Percentiles rank a stretch among this genome's conserved stretches.
phyloP scores from a whole-genome alignment of 306 rosid genomes.

The Vigna trinervia region DNA sequence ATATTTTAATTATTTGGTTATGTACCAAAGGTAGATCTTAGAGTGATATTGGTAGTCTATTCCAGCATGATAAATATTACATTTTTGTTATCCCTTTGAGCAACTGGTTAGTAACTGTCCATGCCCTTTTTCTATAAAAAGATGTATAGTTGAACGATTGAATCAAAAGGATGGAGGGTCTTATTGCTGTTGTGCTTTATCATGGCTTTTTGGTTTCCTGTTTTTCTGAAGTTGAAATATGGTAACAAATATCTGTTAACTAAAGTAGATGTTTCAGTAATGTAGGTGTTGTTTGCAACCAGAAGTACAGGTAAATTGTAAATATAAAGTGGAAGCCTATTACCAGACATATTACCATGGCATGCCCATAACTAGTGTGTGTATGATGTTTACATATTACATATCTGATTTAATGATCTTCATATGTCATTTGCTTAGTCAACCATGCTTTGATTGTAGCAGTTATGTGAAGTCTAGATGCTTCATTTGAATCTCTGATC shows the following conservation, averaged over 20 bases:
- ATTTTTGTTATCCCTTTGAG: slow-evolving; percentile 37
- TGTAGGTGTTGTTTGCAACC: slow-evolving; percentile 17
- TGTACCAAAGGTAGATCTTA: slow-evolving; percentile 21
- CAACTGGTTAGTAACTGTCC: slow-evolving; percentile 20
- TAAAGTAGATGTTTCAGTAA: not conserved
- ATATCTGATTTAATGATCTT: slow-evolving; percentile 6
- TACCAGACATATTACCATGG: not conserved
- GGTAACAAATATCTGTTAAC: slow-evolving; percentile 19
- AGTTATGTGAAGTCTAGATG: slow-evolving; percentile 17
- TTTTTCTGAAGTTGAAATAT: slow-evolving; percentile 34
- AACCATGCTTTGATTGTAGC: slow-evolving; percentile 7
- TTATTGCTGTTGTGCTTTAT: not conserved
- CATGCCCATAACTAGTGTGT: not conserved
- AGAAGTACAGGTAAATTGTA: not conserved
- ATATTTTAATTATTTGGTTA: slow-evolving; percentile 11
- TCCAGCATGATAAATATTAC: slow-evolving; percentile 22
- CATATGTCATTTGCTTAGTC: slow-evolving; percentile 8
- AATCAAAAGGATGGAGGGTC: slow-evolving; percentile 22
- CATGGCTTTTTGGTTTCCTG: slow-evolving; percentile 5
- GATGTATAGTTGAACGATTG: slow-evolving; percentile 3
- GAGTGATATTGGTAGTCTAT: slow-evolving; percentile 31
- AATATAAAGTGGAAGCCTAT: slow-evolving; percentile 16
- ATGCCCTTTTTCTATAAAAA: slow-evolving; percentile 1
- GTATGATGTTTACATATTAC: slow-evolving; percentile 1
- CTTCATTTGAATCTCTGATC: slow-evolving; percentile 11